These are phyloP conservation scores for Aspergillus ellipticus DNA, from an alignment of 495 filamentous ascomycete species.

Conservation along the genomic window DNA sequence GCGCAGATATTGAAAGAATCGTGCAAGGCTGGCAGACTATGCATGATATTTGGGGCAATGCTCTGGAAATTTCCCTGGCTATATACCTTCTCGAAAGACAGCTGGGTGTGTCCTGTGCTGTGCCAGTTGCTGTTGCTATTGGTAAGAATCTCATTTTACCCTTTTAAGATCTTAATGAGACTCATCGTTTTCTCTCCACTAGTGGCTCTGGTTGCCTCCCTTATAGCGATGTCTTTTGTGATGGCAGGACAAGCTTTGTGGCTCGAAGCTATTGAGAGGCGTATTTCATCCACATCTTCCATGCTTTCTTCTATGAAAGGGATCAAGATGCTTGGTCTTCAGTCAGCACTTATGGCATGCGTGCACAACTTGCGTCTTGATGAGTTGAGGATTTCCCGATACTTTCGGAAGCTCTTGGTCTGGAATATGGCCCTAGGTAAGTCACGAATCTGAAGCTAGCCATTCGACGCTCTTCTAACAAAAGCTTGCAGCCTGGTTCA, in stretches of 20 bases:
- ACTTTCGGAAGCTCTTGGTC: conserved; percentile 52
- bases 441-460: background rate
- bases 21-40: conserved; percentile 43
- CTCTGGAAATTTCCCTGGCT: conserved; percentile 56
- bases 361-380: conserved; percentile 51
- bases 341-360: conserved; percentile 29
- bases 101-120: conserved; percentile 48
- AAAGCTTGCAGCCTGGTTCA: conserved; percentile 37
- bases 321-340: conserved; percentile 61
- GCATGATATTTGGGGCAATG: conserved; percentile 59
- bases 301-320: conserved; percentile 54
- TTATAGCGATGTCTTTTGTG: conserved; percentile 34
- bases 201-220: conserved; percentile 34
- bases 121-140: conserved; percentile 52
- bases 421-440: conserved; percentile 51
- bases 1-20: conserved; percentile 57
- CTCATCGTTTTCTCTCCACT: background rate
- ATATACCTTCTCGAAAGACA: conserved; percentile 55
- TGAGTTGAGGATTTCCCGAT: conserved; percentile 54
- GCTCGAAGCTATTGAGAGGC: conserved; percentile 50
- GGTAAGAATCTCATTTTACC: conserved; percentile 31
- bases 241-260: conserved; percentile 32
- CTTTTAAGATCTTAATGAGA: conserved; percentile 5
- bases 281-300: conserved; percentile 46
- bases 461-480: background rate